Evolutionary conservation across 257 asterid species (phyloP).

Genomic region (Henckelia pumila): DNA sequence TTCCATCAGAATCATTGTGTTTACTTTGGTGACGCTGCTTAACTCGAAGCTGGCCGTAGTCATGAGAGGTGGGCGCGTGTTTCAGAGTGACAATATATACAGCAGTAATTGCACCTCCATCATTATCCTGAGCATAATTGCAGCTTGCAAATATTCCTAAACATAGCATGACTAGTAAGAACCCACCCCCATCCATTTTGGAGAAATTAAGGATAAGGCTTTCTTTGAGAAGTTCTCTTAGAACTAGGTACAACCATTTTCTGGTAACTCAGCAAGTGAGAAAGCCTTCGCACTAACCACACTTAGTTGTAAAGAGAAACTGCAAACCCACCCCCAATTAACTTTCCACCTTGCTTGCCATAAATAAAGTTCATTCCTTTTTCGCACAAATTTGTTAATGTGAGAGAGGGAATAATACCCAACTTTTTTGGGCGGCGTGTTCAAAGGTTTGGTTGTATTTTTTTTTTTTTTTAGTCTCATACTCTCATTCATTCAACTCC

Average conservation of each 20-base stretch:
- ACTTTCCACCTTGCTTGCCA: constrained; percentile 9
- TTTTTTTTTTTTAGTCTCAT: no score
- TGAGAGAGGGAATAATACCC: constrained; percentile 31
- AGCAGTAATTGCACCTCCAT: constrained; percentile 42
- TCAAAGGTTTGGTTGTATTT: no score
- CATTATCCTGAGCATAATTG: constrained; percentile 42
- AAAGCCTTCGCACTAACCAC: constrained; percentile 38
- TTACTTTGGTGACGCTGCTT: constrained; percentile 37
- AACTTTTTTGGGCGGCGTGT: constrained; percentile 12
- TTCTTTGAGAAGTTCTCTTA: constrained; percentile 35
- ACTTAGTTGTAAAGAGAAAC: constrained; percentile 37
- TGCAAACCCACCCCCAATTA: constrained; percentile 29
- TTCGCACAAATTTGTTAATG: background rate
- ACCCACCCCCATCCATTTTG: constrained; percentile 49
- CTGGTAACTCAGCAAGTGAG: no score
- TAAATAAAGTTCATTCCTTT: background rate
- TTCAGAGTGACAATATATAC: constrained; percentile 87
- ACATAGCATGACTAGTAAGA: constrained; percentile 34
- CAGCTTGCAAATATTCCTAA: constrained; percentile 46
- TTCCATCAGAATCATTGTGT: constrained; percentile 42
- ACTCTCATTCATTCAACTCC: no score
- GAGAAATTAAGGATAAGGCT: no score
- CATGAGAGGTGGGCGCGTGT: constrained; percentile 66
- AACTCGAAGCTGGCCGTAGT: constrained; percentile 48
- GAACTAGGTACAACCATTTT: constrained; percentile 27